These are phyloP conservation scores for Vicia faba DNA, from an alignment of 306 rosid genomes.

Conservation along the genomic window DNA sequence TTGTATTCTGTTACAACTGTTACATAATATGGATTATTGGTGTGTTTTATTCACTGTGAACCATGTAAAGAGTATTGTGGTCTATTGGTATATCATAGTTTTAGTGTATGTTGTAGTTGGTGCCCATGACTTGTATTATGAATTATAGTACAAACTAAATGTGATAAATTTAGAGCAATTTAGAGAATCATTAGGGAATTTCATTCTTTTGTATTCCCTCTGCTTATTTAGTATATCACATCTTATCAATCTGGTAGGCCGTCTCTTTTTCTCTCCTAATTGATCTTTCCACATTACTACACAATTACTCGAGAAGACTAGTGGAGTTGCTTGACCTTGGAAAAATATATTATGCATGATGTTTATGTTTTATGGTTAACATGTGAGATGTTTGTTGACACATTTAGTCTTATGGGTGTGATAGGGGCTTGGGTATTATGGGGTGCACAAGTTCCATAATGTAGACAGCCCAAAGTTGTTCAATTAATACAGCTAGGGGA, in stretches of 20 bases:
- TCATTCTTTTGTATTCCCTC: neutral
- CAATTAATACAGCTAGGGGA: neutral
- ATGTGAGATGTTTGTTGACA: neutral
- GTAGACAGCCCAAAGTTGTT: neutral
- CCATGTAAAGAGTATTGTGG: neutral
- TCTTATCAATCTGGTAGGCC: neutral
- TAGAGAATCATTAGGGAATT: conserved; percentile 1
- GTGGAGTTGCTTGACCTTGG: neutral
- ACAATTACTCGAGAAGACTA: neutral
- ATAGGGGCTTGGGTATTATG: neutral
- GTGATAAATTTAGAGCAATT: conserved; percentile 4
- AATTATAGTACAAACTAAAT: conserved; percentile 11
- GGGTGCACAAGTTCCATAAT: neutral
- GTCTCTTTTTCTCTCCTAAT: neutral
- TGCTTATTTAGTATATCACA: neutral
- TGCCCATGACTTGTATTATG: neutral
- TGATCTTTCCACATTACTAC: neutral
- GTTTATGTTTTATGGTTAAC: neutral
- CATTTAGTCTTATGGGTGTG: neutral
- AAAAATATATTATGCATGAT: neutral
- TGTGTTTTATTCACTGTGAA: conserved; percentile 16
- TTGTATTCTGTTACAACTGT: neutral
- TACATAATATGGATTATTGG: conserved; percentile 7
- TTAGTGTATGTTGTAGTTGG: neutral
- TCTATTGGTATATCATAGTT: neutral